These are phyloP conservation scores for Lactarius sp. DNA, from an alignment of 768 basidiomycete genomes.

Conservation along the genomic window DNA sequence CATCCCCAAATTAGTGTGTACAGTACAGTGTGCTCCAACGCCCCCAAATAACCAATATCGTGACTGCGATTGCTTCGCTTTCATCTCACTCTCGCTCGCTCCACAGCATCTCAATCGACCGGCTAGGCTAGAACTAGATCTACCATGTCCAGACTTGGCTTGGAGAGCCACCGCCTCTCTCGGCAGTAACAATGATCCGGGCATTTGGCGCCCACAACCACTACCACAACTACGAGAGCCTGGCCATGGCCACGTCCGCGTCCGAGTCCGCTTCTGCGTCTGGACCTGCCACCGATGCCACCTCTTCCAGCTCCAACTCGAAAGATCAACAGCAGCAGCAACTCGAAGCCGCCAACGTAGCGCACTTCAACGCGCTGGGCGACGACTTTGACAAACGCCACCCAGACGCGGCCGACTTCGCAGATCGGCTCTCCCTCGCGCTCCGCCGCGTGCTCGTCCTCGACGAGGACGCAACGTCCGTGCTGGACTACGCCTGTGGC, in stretches of 20 bases:
- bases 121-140: no score
- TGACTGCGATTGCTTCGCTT: neutral
- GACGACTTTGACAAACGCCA: conserved; percentile 8
- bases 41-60: neutral
- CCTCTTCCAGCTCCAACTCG: neutral
- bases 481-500: conserved; percentile 22
- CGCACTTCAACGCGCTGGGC: conserved; percentile 9
- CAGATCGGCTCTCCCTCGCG: neutral
- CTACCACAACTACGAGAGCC: neutral
- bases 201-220: neutral
- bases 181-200: no score
- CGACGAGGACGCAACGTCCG: conserved; percentile 1
- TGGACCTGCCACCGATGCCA: neutral
- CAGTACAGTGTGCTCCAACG: neutral
- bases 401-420: conserved; percentile 6
- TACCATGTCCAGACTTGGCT: neutral
- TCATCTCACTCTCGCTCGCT: neutral
- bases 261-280: neutral
- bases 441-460: neutral
- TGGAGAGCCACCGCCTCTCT: neutral
- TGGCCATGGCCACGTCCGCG: neutral
- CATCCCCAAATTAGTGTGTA: no score
- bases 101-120: neutral
- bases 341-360: conserved; percentile 15
- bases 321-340: neutral